phyloP scores from a whole-genome alignment of 495 filamentous ascomycete genomes.

The Astrothelium macrocarpum region DNA sequence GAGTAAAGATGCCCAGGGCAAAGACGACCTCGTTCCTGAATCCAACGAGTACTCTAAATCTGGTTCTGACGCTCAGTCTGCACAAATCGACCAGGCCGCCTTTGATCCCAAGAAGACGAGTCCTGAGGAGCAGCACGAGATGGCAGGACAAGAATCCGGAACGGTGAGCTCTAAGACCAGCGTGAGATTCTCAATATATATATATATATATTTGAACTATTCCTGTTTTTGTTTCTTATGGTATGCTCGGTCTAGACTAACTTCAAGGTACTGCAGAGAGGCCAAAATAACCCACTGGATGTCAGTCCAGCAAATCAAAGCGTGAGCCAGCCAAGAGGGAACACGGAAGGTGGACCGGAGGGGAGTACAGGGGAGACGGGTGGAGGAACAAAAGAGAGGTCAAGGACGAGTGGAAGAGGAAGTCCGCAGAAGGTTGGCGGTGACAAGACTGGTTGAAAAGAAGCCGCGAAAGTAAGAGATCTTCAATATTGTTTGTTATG shows the following conservation, averaged over 20 bases:
- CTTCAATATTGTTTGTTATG: not conserved
- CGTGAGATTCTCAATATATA: conserved; percentile 5
- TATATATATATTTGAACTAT: too few species aligned
- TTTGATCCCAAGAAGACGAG: conserved; percentile 51
- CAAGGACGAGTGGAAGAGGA: conserved; percentile 39
- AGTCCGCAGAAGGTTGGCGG: conserved; percentile 37
- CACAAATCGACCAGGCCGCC: conserved; percentile 39
- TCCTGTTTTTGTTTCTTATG: too few species aligned
- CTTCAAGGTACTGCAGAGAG: too few species aligned
- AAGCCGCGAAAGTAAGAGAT: not conserved
- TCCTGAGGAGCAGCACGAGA: conserved; percentile 44
- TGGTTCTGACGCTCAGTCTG: conserved; percentile 44
- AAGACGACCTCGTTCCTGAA: conserved; percentile 44
- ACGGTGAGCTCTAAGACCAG: conserved; percentile 7
- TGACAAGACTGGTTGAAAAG: conserved; percentile 18
- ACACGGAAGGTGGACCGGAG: conserved; percentile 41
- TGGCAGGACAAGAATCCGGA: conserved; percentile 24
- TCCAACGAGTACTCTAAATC: conserved; percentile 49
- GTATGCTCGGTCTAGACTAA: too few species aligned
- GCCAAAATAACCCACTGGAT: conserved; percentile 42
- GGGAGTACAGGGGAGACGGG: conserved; percentile 23
- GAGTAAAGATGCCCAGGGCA: conserved; percentile 41
- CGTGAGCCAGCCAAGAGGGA: conserved; percentile 40
- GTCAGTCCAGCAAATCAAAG: conserved; percentile 53
- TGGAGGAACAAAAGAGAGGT: conserved; percentile 31